Evolutionary conservation across 2,329 filamentous ascomycete species (phyloP).

Genomic region (Colletotrichum neosansevieriae): DNA sequence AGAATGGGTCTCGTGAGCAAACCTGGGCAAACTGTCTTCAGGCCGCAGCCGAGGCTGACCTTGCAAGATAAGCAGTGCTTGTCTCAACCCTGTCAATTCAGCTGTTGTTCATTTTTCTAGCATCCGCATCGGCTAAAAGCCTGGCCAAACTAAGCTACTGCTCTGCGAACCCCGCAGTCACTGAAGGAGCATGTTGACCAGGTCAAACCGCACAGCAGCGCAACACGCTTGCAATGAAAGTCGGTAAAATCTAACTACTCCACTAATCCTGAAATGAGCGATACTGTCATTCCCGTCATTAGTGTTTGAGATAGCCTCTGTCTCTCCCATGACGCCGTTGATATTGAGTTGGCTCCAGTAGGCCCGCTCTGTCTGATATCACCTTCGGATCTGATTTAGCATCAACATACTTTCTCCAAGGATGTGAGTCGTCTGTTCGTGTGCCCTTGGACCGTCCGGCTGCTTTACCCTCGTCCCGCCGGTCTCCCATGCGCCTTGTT

Average conservation of each 20-base stretch:
- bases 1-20: not conserved
- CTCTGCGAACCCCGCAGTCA: not conserved
- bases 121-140: not conserved
- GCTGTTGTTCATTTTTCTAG: too few species aligned
- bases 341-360: not conserved
- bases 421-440: conserved; percentile 10
- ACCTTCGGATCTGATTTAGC: conserved; percentile 6
- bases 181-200: not conserved
- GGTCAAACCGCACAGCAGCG: not conserved
- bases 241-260: too few species aligned
- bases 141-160: not conserved
- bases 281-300: too few species aligned
- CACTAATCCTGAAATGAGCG: too few species aligned
- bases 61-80: not conserved
- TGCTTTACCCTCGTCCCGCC: conserved; percentile 7
- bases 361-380: conserved; percentile 4
- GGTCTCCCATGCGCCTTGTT: conserved; percentile 19
- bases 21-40: not conserved
- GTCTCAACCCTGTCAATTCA: too few species aligned
- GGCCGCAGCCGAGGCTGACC: not conserved
- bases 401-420: not conserved
- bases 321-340: too few species aligned
- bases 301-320: too few species aligned
- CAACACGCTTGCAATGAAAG: not conserved
- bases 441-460: conserved; percentile 1